These are phyloP conservation scores for Sporothrix pallida DNA, from an alignment of 2,329 filamentous ascomycete species.

Conservation along the genomic window DNA sequence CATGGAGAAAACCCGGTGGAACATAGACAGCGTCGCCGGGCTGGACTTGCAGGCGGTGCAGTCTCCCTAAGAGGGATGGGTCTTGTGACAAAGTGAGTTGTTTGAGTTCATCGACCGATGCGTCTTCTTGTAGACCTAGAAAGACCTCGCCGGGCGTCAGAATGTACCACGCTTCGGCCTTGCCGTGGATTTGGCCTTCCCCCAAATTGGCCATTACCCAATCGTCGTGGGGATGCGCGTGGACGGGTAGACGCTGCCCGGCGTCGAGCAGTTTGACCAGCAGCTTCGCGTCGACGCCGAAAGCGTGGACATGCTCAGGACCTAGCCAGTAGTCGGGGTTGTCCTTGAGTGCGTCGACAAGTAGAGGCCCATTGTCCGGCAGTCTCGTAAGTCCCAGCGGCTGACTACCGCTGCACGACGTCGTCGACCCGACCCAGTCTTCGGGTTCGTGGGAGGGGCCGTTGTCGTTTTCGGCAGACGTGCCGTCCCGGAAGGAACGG, in stretches of 20 bases:
- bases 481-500: neutral
- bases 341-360: neutral
- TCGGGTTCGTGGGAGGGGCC: neutral
- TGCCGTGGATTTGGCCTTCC: neutral
- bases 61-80: neutral
- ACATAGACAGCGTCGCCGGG: slow-evolving; percentile 23
- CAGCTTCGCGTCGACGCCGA: slow-evolving; percentile 20
- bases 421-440: slow-evolving; percentile 30
- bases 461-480: neutral
- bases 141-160: slow-evolving; percentile 1
- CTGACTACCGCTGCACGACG: slow-evolving; percentile 7
- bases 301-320: neutral
- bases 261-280: slow-evolving; percentile 28
- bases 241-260: slow-evolving; percentile 25
- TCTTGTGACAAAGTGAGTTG: neutral
- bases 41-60: slow-evolving; percentile 15
- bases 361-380: neutral
- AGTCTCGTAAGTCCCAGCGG: neutral
- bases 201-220: neutral
- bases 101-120: neutral
- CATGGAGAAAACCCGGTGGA: slow-evolving; percentile 24
- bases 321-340: slow-evolving; percentile 26
- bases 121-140: slow-evolving; percentile 1
- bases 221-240: slow-evolving; percentile 18
- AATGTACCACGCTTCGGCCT: slow-evolving; percentile 28